phyloP scores from a whole-genome alignment of 768 basidiomycete genomes.

The Tricholoma bakamatsutake region DNA sequence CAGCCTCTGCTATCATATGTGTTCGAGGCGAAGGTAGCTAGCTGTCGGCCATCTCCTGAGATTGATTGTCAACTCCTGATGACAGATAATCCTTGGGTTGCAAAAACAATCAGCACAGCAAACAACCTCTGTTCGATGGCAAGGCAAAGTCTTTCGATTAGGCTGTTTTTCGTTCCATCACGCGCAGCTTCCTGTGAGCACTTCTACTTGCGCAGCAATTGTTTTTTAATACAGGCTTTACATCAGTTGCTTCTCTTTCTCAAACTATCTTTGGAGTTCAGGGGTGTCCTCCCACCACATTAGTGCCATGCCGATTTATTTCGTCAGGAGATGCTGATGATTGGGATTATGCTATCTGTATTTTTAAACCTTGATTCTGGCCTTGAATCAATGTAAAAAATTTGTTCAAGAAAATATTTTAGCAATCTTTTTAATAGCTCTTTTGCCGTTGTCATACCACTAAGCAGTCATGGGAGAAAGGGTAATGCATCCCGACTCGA shows the following conservation, averaged over 20 bases:
- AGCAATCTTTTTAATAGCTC: too few relatives aligned
- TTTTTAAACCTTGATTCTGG: slow-evolving; percentile 27
- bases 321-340: slow-evolving; percentile 33
- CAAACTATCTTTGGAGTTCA: slow-evolving; percentile 23
- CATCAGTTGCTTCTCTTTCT: slow-evolving; percentile 17
- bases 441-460: too few relatives aligned
- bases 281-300: slow-evolving; percentile 33
- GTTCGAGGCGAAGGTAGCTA: slow-evolving; percentile 29
- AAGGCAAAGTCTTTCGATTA: slow-evolving; percentile 29
- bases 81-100: slow-evolving; percentile 8
- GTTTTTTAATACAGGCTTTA: neutral
- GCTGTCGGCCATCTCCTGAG: neutral
- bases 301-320: slow-evolving; percentile 48
- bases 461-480: too few relatives aligned
- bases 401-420: too few relatives aligned
- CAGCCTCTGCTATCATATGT: slow-evolving; percentile 41
- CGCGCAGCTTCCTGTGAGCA: slow-evolving; percentile 24
- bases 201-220: neutral
- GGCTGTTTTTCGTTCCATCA: slow-evolving; percentile 39
- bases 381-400: too few relatives aligned
- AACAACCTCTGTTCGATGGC: neutral
- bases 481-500: too few relatives aligned
- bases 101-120: neutral
- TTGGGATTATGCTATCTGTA: slow-evolving; percentile 55
- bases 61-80: neutral